Evolutionary conservation across 1,139 yeast genomes (phyloP), one percentile per base, ranked within the genome.

Genomic region (Candida gigantensis): DNA sequence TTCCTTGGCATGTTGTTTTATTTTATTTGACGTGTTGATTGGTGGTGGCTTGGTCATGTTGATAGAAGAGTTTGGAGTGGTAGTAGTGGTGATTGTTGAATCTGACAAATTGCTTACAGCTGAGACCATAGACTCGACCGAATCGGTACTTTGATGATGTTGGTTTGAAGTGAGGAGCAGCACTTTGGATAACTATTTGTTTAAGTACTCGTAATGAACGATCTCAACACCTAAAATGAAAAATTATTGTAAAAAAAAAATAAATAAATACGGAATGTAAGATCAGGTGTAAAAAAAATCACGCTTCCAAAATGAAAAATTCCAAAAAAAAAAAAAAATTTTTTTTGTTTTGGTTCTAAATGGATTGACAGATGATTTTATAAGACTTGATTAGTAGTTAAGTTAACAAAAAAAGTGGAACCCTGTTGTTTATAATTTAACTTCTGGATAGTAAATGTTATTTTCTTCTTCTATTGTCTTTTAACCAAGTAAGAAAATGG

Each of bases 111-210:
- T 34, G 6, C 21, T 34, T 6, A 16, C 23, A 7, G 36, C 32
- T 14, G 36, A 34, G 8, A 34, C 36, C 36, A 34, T 28, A 11
- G 36, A 34, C 6, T 34, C 36, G 5, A 34, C 36, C 11, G 36
- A 34, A 23, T 34, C 36, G 21, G 25, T 15, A 24, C 36, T 34
- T 10, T 6, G 16, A n/a, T 21, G 21, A 13, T 20, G 27, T 23
- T 18, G 17, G 5, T 32, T 11, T 7, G 23, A 19, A 26, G 21
- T 23, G 21, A 28, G 7, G 21, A 28, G 7, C 30, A 24, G 18
- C 35, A 32, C 19, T 23, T 26, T 32, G 35, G 11, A 25, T 21
- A 18, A 25, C 24, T 8, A 16, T 6, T 20, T 20, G 4, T 9
- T 20, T 20, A 20, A 20, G 8, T 20, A 20, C 9, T 5, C 5